Base-by-base conservation (phyloP, 1,139 yeast species). In the Insectozyma bohioensis region DNA sequence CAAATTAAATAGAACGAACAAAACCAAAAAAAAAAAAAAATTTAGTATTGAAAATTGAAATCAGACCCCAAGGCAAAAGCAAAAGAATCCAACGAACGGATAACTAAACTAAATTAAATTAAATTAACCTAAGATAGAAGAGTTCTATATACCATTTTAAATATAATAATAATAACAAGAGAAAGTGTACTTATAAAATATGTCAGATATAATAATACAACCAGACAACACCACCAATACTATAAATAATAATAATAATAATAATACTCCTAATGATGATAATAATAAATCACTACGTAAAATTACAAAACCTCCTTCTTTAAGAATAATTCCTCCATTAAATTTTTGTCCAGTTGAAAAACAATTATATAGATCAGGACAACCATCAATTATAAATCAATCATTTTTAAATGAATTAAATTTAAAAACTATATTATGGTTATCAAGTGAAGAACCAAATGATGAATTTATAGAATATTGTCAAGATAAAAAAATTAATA, bases 301-400 rank as follows among this genome's bases (percentile, higher is more conserved):
- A 35, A 48, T 56, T 15, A 42, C 52, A 16, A 49, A 56, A 16
- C 77, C 83, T 1, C 88, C 90, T 6, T 52, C 68, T 28, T 62
- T 77, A 38, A 63, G 90, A 26, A 81, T 87, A 31, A 90, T 92
- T 4, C 97, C 98, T 3, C 98, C 98, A 1, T 63, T 88, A 43
- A 92, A 92, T 58, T 92, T 92, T 56, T 85, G 96, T 45, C 96
- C 97, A 1, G 97, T 92, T 10, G 97, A 92, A 52, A 72, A 80
- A 36, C 80, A 81, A 46, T 64, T 92, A 31, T 92, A 88, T 56
- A 65, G 98, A 28, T 81, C 94, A 10, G 97, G 97, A 0, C 97
- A 88, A 56, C 97, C 98, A n/a, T 80, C 94, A n/a, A 83, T 90
- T 18, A 83, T 90, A 40, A 90, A 88, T 58, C 92, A 88, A 55